These are phyloP conservation scores for Saccharum officinarum DNA, from an alignment of 176 grass and related monocot genomes.

Conservation along the genomic window DNA sequence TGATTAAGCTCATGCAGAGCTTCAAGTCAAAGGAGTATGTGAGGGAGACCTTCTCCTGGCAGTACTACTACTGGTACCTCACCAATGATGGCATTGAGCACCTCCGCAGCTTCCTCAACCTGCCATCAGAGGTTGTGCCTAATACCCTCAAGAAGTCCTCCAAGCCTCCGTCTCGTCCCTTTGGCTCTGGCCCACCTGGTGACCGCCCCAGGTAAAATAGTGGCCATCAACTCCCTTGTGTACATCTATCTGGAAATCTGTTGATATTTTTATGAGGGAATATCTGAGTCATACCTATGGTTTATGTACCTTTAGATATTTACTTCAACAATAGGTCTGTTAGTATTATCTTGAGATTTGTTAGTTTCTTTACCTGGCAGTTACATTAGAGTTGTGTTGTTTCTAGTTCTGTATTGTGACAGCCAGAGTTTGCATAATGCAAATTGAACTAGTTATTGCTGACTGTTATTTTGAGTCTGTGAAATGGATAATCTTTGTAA, in stretches of 20 bases:
- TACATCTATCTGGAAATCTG: too few species aligned
- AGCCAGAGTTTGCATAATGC: not conserved
- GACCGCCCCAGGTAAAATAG: slow-evolving; percentile 74
- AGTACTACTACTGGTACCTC: slow-evolving; percentile 95
- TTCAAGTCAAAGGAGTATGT: slow-evolving; percentile 98
- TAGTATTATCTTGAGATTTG: not conserved
- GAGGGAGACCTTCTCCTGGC: slow-evolving; percentile 89
- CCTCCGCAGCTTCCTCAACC: slow-evolving; percentile 81
- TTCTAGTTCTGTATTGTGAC: not conserved
- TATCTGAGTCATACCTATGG: not conserved
- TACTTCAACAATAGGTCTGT: not conserved
- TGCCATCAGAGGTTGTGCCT: slow-evolving; percentile 90
- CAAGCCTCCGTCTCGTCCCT: slow-evolving; percentile 75
- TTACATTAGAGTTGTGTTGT: not conserved
- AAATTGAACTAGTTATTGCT: not conserved
- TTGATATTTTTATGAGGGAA: not conserved
- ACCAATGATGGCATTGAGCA: slow-evolving; percentile 87
- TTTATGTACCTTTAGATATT: not conserved
- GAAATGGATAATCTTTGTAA: not conserved
- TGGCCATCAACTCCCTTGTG: not conserved
- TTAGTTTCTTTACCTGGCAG: not conserved
- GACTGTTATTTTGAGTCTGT: not conserved
- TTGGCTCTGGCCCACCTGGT: slow-evolving; percentile 74
- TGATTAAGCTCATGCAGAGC: slow-evolving; percentile 99
- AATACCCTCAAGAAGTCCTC: slow-evolving; percentile 91